These are phyloP conservation scores for Plasmopara viticola DNA, from an alignment of 352 stramenopile species.

Conservation along the genomic window DNA sequence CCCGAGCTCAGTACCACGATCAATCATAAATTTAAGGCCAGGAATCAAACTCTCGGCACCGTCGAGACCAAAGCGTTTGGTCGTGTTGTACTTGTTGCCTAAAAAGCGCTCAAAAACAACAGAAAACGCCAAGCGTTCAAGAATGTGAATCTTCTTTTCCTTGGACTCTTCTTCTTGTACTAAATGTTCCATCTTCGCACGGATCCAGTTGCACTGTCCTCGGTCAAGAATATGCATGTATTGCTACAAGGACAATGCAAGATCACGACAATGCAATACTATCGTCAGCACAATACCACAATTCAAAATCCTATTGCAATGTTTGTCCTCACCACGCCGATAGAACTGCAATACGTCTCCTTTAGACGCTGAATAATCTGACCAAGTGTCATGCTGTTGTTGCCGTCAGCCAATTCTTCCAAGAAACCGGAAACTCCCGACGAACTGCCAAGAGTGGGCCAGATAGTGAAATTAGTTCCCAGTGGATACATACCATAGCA, in stretches of 20 bases:
- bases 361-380: constrained; percentile 92
- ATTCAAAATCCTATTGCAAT: background rate
- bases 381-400: constrained; percentile 88
- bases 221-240: constrained; percentile 98
- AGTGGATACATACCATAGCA: constrained; percentile 8
- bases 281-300: background rate
- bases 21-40: constrained; percentile 94
- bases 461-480: background rate
- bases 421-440: constrained; percentile 88
- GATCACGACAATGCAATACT: constrained; percentile 1
- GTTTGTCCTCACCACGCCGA: constrained; percentile 82
- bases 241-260: constrained; percentile 46
- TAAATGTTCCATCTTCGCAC: constrained; percentile 78
- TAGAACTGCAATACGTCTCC: constrained; percentile 95
- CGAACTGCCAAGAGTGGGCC: constrained; percentile 35
- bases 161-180: constrained; percentile 68
- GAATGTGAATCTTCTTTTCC: constrained; percentile 95
- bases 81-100: constrained; percentile 98
- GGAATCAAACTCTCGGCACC: constrained; percentile 93
- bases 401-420: constrained; percentile 64
- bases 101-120: constrained; percentile 99
- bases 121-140: constrained; percentile 95
- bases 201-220: constrained; percentile 98
- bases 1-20: constrained; percentile 90
- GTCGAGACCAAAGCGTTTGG: constrained; percentile 97